Evolutionary conservation across 208 protist species (phyloP).

Genomic region (Acanthamoeba healyi): DNA sequence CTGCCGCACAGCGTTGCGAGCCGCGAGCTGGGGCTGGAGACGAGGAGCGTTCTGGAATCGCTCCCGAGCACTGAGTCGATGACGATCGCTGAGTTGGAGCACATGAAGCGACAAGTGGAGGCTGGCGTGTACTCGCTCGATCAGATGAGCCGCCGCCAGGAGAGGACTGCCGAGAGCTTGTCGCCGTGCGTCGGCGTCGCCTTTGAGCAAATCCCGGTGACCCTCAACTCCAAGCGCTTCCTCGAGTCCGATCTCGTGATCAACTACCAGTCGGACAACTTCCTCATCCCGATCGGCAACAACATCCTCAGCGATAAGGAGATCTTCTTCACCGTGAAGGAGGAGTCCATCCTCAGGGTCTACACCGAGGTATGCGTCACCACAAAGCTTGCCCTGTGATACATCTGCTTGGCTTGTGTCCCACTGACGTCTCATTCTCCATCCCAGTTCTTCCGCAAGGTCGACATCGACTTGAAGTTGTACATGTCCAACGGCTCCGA

Average conservation of each 20-base stretch:
- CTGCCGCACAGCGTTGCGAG: not conserved
- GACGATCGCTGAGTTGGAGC: not conserved
- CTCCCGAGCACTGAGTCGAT: not conserved
- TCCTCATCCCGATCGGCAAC: conserved; percentile 24
- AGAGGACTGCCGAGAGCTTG: not conserved
- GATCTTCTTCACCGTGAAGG: conserved; percentile 31
- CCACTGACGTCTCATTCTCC: not conserved
- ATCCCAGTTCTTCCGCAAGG: conserved; percentile 24
- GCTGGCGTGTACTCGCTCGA: not conserved
- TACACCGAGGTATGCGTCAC: conserved; percentile 73
- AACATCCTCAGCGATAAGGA: conserved; percentile 43
- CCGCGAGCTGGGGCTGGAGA: too few species aligned
- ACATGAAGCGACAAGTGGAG: not conserved
- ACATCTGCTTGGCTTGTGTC: too few species aligned
- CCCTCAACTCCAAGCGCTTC: conserved; percentile 71
- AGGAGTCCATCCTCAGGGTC: conserved; percentile 42
- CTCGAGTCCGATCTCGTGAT: conserved; percentile 38
- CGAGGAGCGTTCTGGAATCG: not conserved
- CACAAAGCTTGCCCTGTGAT: too few species aligned
- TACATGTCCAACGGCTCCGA: not conserved
- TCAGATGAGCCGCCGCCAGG: not conserved
- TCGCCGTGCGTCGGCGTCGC: not conserved
- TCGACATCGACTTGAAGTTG: conserved; percentile 70
- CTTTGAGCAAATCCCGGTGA: conserved; percentile 47
- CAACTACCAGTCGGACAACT: conserved; percentile 74